These are phyloP conservation scores for Panellus pusillus DNA, from an alignment of 768 basidiomycete genomes.

Conservation along the genomic window DNA sequence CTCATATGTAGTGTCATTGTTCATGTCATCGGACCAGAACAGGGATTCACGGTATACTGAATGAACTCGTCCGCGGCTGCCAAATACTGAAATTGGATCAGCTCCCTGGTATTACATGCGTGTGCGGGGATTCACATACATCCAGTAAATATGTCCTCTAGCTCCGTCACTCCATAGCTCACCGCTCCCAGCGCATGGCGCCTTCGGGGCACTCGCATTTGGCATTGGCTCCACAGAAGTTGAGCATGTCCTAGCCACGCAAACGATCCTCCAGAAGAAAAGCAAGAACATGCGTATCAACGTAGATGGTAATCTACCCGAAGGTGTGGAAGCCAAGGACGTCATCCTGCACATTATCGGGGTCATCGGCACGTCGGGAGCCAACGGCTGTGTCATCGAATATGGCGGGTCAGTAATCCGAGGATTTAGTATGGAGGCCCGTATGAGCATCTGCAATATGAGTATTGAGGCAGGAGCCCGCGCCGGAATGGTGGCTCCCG, in stretches of 20 bases:
- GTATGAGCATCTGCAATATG: conserved; percentile 93
- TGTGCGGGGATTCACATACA: conserved; percentile 93
- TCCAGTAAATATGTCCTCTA: conserved; percentile 56
- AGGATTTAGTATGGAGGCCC: conserved; percentile 83
- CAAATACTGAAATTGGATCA: conserved; percentile 25
- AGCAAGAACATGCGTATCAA: conserved; percentile 90
- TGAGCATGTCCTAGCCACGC: conserved; percentile 91
- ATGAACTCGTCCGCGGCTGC: conserved; percentile 17
- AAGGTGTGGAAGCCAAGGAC: conserved; percentile 87
- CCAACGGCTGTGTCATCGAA: conserved; percentile 86
- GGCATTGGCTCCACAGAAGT: conserved; percentile 94
- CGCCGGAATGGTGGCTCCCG: conserved; percentile 91
- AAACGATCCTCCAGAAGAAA: conserved; percentile 86
- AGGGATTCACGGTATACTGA: conserved; percentile 74
- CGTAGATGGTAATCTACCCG: conserved; percentile 75
- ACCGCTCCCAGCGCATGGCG: conserved; percentile 68
- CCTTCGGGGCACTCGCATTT: conserved; percentile 90
- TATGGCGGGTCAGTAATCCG: conserved; percentile 88
- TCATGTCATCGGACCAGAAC: conserved; percentile 90
- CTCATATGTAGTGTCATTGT: conserved; percentile 39
- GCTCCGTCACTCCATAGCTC: background rate
- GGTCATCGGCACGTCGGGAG: conserved; percentile 86
- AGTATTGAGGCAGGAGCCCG: conserved; percentile 92
- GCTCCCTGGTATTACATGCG: conserved; percentile 78
- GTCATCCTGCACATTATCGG: conserved; percentile 90